Percentiles rank a stretch among this genome's conserved stretches.
phyloP scores from a whole-genome alignment of 2,329 filamentous ascomycete genomes.

The Epichloe coenophiala region DNA sequence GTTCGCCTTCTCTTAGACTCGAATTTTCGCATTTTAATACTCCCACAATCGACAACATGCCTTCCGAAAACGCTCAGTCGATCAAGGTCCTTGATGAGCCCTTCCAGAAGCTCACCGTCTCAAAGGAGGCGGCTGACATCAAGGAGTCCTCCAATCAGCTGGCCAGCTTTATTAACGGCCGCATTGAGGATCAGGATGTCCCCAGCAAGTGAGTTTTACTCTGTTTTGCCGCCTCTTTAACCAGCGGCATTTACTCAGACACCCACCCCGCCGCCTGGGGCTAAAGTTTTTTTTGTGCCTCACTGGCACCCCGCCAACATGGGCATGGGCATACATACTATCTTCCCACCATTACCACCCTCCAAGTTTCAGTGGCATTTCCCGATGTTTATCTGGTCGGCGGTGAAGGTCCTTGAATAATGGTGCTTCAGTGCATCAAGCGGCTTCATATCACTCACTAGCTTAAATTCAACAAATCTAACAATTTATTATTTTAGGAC shows the following conservation, averaged over 20 bases:
- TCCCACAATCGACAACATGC: conserved; percentile 20
- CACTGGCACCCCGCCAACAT: conserved; percentile 1
- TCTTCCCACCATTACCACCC: neutral
- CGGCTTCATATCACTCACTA: too few species aligned
- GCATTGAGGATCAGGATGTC: conserved; percentile 83
- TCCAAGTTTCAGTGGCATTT: neutral
- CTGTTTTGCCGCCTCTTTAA: neutral
- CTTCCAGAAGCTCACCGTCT: conserved; percentile 82
- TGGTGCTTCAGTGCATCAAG: neutral
- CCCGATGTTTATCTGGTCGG: neutral
- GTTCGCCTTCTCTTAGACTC: conserved; percentile 5
- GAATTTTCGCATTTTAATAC: conserved; percentile 13
- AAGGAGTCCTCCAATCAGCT: conserved; percentile 55
- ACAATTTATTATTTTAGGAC: conserved; percentile 41
- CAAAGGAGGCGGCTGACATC: conserved; percentile 71
- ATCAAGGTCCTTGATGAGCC: conserved; percentile 75
- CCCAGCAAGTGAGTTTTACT: conserved; percentile 62
- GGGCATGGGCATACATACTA: neutral
- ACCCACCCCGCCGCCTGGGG: neutral
- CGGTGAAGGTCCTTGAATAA: neutral
- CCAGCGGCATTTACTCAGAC: neutral
- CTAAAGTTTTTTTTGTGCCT: conserved; percentile 5
- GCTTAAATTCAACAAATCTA: conserved; percentile 8
- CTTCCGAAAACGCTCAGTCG: conserved; percentile 44
- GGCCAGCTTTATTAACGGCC: conserved; percentile 90